phyloP scores from a whole-genome alignment of 2,329 filamentous ascomycete species.

The Aspergillus fischeri region DNA sequence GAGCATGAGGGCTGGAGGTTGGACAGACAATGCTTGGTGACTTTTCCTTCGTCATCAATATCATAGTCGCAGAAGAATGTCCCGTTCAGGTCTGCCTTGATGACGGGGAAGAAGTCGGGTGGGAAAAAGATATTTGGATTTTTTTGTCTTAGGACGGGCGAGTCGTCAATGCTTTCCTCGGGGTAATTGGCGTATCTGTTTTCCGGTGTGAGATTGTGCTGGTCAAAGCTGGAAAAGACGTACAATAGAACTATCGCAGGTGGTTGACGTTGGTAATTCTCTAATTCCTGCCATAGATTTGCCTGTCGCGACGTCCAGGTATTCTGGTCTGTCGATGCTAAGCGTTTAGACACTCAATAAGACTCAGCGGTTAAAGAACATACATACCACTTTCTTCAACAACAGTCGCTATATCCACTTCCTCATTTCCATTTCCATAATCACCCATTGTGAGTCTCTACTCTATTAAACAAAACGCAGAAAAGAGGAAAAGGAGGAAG shows the following conservation, averaged over 20 bases:
- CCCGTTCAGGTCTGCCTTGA: constrained; percentile 18
- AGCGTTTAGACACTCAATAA: not conserved
- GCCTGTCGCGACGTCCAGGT: not conserved
- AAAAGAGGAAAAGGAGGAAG: not conserved
- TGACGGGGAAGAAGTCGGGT: constrained; percentile 6
- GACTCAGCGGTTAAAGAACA: not conserved
- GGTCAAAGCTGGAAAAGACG: not conserved
- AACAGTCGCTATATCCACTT: not conserved
- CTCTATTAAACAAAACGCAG: not conserved
- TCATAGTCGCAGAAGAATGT: constrained; percentile 15
- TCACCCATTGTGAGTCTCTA: not conserved
- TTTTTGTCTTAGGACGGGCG: not conserved
- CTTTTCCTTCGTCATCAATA: not conserved
- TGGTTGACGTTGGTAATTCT: not conserved
- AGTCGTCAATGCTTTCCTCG: not conserved
- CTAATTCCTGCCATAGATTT: not conserved
- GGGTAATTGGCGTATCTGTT: not conserved
- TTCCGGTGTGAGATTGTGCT: not conserved
- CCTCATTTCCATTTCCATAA: not conserved
- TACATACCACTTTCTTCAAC: not conserved
- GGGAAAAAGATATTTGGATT: not conserved
- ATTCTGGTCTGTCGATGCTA: not conserved
- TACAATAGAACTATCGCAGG: not conserved
- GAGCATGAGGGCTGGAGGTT: not conserved
- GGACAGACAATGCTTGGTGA: not conserved